These are phyloP conservation scores for Amanita pallidorosea DNA, from an alignment of 768 basidiomycete genomes.

Conservation along the genomic window DNA sequence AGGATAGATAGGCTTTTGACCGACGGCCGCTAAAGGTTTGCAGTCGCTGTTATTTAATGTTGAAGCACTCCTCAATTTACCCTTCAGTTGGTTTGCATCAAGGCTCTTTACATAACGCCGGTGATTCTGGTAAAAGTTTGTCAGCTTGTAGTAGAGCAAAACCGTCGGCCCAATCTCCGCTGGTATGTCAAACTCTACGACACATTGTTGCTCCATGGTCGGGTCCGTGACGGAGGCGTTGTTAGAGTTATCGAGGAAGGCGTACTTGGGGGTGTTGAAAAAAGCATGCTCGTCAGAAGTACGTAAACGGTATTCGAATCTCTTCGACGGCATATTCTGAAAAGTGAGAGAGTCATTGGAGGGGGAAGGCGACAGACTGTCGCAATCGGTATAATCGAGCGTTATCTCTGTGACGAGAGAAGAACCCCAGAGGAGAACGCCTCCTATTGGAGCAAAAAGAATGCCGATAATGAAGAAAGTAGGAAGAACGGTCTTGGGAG, in stretches of 20 bases:
- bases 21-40: constrained; percentile 65
- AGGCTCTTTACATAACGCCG: constrained; percentile 93
- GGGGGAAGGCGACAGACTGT: constrained; percentile 41
- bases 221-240: constrained; percentile 32
- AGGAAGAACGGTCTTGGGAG: constrained; percentile 94
- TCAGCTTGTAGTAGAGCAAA: constrained; percentile 93
- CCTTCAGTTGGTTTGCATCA: constrained; percentile 77
- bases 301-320: constrained; percentile 57
- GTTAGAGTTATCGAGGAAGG: constrained; percentile 53
- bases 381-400: constrained; percentile 92
- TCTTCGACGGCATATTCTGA: constrained; percentile 48
- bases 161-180: constrained; percentile 64
- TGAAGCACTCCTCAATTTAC: constrained; percentile 38
- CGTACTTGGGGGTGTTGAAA: constrained; percentile 56
- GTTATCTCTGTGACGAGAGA: constrained; percentile 83
- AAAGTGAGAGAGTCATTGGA: constrained; percentile 28
- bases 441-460: constrained; percentile 94
- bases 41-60: constrained; percentile 68
- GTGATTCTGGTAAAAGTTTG: constrained; percentile 98
- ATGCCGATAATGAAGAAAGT: constrained; percentile 93
- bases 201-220: constrained; percentile 46
- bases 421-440: constrained; percentile 84
- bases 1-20: constrained; percentile 68
- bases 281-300: constrained; percentile 42
- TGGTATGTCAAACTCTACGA: constrained; percentile 76